These are phyloP conservation scores for Acidiella bohemica DNA, from an alignment of 495 filamentous ascomycete species.

Conservation along the genomic window DNA sequence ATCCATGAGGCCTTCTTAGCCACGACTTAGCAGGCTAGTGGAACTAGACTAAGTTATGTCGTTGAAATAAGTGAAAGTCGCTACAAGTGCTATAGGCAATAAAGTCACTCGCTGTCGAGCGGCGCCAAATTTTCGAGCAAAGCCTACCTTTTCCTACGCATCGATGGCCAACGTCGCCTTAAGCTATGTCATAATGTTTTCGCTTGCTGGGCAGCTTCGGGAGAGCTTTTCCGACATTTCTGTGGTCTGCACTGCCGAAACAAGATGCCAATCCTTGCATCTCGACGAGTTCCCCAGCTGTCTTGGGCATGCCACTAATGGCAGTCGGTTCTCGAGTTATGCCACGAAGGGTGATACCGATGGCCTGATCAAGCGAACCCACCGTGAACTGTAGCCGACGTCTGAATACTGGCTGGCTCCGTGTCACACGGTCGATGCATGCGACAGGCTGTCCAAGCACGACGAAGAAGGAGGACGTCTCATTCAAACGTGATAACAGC, in stretches of 20 bases:
- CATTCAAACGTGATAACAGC: background rate
- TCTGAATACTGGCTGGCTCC: background rate
- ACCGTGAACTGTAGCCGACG: background rate
- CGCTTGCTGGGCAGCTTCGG: background rate
- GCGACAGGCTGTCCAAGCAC: background rate
- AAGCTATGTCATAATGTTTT: background rate
- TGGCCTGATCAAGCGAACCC: background rate
- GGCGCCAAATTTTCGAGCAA: no score
- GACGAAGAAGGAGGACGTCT: slow-evolving; percentile 2
- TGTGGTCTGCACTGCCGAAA: slow-evolving; percentile 1
- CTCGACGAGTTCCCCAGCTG: background rate
- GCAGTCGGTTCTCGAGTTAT: background rate
- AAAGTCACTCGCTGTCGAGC: no score
- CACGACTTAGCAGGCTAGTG: no score
- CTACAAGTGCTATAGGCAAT: no score
- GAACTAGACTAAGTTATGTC: no score
- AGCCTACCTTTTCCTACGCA: no score
- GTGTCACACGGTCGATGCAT: background rate
- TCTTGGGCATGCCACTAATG: slow-evolving; percentile 4
- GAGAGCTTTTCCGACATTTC: background rate
- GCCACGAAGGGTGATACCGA: background rate
- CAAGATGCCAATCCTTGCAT: background rate
- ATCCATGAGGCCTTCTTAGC: no score
- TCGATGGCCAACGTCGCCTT: no score
- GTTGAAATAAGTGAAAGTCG: no score